Evolutionary conservation across 305 asterid genomes (phyloP).

Genomic region (Fraxinus sp.): DNA sequence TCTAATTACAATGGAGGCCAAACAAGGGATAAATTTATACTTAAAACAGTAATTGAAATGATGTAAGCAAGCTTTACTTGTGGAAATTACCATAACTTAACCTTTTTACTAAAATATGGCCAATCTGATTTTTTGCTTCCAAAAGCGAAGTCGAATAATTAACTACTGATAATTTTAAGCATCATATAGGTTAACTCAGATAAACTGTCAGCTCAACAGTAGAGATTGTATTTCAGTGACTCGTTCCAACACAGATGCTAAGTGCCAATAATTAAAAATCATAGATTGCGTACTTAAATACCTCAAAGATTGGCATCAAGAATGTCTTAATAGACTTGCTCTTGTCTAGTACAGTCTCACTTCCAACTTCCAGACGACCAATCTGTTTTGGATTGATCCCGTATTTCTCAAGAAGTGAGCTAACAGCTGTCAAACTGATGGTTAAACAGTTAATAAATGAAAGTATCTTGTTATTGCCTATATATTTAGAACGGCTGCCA

Average conservation of each 20-base stretch:
- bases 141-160: not conserved
- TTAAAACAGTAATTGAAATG: not conserved
- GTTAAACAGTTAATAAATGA: constrained; percentile 29
- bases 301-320: constrained; percentile 98
- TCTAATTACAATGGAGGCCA: not conserved
- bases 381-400: constrained; percentile 77
- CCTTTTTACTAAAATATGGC: constrained; percentile 12
- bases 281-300: constrained; percentile 27
- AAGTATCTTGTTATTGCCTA: not conserved
- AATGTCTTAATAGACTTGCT: constrained; percentile 99
- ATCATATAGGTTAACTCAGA: not conserved
- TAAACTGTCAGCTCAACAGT: not conserved
- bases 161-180: not conserved
- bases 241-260: not conserved
- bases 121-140: not conserved
- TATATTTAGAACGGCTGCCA: constrained; percentile 52
- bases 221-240: not conserved
- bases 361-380: constrained; percentile 98
- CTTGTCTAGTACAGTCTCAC: constrained; percentile 96
- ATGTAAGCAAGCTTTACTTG: not conserved
- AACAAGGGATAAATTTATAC: not conserved
- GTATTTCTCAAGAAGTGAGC: constrained; percentile 83
- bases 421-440: constrained; percentile 93
- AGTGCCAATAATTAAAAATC: not conserved
- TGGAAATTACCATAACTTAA: not conserved